Evolutionary conservation across 2,329 filamentous ascomycete species (phyloP).

Genomic region (Nectriaceae sp.): DNA sequence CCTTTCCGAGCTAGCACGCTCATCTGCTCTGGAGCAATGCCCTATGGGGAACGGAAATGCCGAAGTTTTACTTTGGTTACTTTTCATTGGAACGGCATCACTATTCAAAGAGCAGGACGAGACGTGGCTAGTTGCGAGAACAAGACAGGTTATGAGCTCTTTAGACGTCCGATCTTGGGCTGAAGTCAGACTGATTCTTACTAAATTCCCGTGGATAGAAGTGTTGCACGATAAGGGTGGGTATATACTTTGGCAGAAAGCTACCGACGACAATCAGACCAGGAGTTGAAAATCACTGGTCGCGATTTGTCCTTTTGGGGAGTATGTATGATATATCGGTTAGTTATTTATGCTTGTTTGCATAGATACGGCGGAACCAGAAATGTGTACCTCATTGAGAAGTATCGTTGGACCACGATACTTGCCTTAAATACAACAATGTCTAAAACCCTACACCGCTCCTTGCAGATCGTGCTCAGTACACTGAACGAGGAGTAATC

Average conservation of each 20-base stretch:
- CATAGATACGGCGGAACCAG: no score
- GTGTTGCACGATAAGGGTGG: background rate
- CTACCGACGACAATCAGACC: background rate
- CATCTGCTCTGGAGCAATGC: background rate
- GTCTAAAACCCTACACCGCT: no score
- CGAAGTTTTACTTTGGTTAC: conserved; percentile 5
- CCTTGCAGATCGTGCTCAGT: no score
- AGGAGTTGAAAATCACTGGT: no score
- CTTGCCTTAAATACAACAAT: no score
- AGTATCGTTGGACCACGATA: no score
- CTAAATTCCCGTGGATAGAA: conserved; percentile 9
- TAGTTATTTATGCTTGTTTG: no score
- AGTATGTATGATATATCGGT: background rate
- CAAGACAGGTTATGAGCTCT: background rate
- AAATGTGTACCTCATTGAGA: no score
- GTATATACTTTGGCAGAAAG: background rate
- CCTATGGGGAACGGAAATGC: background rate
- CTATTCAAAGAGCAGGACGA: conserved; percentile 7
- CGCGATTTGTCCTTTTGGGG: no score
- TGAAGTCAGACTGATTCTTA: background rate
- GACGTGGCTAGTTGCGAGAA: conserved; percentile 6
- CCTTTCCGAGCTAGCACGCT: conserved; percentile 2
- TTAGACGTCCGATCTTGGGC: conserved; percentile 9
- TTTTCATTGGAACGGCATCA: conserved; percentile 3
- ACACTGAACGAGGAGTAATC: no score